Conservation (phyloP, 176 grass and related monocot species). For the Echinochloa phyllopogon region DNA sequence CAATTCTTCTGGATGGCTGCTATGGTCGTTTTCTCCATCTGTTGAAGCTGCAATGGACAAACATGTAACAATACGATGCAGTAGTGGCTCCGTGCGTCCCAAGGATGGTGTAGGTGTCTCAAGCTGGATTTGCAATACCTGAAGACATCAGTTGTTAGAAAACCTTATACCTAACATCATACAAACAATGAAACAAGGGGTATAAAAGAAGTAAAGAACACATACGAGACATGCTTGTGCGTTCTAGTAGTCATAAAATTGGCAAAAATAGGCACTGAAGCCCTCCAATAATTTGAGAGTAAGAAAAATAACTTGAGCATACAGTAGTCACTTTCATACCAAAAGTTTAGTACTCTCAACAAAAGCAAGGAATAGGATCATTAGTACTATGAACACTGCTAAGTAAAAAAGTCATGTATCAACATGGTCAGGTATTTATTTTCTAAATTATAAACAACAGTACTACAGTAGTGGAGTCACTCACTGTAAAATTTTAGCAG, state of each 20-base stretch:
- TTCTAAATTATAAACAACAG: conserved; percentile 4
- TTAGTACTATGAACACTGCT: conserved; percentile 24
- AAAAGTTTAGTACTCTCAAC: conserved; percentile 20
- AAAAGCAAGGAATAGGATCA: conserved; percentile 28
- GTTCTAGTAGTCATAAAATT: background rate
- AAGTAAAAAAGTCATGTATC: background rate
- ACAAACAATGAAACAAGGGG: conserved; percentile 16
- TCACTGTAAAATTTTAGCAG: conserved; percentile 10
- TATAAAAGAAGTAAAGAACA: background rate
- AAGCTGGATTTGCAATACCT: conserved; percentile 87
- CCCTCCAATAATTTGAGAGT: background rate
- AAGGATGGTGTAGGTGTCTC: conserved; percentile 77
- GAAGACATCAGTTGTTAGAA: conserved; percentile 42
- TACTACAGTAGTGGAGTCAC: conserved; percentile 9
- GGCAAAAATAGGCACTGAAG: conserved; percentile 6
- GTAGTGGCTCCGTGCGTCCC: conserved; percentile 70
- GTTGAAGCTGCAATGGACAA: conserved; percentile 76
- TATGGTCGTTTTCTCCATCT: conserved; percentile 67
- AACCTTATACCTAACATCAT: conserved; percentile 13
- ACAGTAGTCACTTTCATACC: background rate
- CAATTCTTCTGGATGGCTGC: conserved; percentile 47
- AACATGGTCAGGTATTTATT: background rate
- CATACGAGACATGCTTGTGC: background rate
- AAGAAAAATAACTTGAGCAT: conserved; percentile 7
- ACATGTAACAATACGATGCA: conserved; percentile 79